Evolutionary conservation across 495 filamentous ascomycete genomes (phyloP).

Genomic region (Penicillium ucsense): DNA sequence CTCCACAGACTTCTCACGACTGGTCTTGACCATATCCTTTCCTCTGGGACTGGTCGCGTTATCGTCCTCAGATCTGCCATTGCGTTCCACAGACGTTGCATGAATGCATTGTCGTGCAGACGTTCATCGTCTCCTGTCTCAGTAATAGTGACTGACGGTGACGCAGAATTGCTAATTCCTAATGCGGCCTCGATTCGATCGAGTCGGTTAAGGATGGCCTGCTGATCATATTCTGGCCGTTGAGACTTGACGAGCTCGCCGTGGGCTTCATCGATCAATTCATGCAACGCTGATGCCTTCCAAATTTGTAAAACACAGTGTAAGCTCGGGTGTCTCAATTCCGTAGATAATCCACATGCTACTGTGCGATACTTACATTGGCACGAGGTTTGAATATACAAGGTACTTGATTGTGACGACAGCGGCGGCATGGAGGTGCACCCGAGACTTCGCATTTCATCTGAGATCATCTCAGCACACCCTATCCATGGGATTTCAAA

Average conservation of each 20-base stretch:
- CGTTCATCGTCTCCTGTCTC: neutral
- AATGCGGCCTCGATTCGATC: constrained; percentile 28
- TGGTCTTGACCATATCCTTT: constrained; percentile 23
- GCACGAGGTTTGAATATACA: constrained; percentile 34
- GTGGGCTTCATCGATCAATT: constrained; percentile 9
- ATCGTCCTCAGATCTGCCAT: constrained; percentile 20
- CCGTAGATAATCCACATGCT: too few species aligned
- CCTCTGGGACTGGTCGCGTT: constrained; percentile 16
- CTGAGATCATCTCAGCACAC: constrained; percentile 1
- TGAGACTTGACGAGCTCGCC: neutral
- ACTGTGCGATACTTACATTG: constrained; percentile 18
- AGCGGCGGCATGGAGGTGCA: constrained; percentile 27
- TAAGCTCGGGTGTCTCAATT: neutral
- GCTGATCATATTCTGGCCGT: constrained; percentile 6
- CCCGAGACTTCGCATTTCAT: constrained; percentile 36
- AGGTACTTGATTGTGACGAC: constrained; percentile 18
- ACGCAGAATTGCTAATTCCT: constrained; percentile 14
- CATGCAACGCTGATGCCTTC: constrained; percentile 25
- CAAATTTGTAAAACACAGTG: neutral
- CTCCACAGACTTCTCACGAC: constrained; percentile 26
- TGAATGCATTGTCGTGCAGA: too few species aligned
- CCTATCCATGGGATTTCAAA: too few species aligned
- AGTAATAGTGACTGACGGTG: neutral
- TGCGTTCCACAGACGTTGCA: constrained; percentile 21
- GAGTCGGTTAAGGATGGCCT: constrained; percentile 26